A percentile compares a stretch with the other conserved stretches of the same genome.
Conservation (phyloP, 2,329 filamentous ascomycete species). For the Sclerotinia nivalis region DNA sequence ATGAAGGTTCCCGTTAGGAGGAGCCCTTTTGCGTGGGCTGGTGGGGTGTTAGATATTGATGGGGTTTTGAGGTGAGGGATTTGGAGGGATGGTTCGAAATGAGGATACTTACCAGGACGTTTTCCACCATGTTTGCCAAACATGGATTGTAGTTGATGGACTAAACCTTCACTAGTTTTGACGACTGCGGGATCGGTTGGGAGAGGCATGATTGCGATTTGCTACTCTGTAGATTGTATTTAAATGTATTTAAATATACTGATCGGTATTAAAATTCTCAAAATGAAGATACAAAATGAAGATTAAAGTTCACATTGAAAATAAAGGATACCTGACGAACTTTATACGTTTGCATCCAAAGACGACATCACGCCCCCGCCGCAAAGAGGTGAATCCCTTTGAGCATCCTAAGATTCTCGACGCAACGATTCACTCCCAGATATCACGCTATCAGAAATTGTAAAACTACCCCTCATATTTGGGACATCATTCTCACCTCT, state of each 20-base stretch:
- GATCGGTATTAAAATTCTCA: neutral
- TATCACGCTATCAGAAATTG: neutral
- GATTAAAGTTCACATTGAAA: neutral
- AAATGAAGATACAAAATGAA: neutral
- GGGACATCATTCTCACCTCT: neutral
- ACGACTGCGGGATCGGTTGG: slow-evolving; percentile 19
- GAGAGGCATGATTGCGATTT: slow-evolving; percentile 15
- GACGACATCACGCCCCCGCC: neutral
- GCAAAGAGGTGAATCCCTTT: neutral
- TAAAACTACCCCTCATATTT: neutral
- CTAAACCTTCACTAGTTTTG: slow-evolving; percentile 18
- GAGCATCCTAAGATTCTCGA: neutral
- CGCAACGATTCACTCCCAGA: neutral
- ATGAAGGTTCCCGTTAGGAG: slow-evolving; percentile 55
- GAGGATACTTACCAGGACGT: slow-evolving; percentile 15
- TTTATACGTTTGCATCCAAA: neutral
- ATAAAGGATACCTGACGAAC: neutral
- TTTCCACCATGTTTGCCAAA: slow-evolving; percentile 22
- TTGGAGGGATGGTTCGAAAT: neutral
- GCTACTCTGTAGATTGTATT: neutral
- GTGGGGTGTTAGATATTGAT: neutral
- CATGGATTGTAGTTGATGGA: slow-evolving; percentile 9
- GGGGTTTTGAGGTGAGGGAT: neutral
- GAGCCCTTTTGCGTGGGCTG: slow-evolving; percentile 54
- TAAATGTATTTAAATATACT: neutral